phyloP scores from a whole-genome alignment of 345 rosid species.

The Barbarea vulgaris region DNA sequence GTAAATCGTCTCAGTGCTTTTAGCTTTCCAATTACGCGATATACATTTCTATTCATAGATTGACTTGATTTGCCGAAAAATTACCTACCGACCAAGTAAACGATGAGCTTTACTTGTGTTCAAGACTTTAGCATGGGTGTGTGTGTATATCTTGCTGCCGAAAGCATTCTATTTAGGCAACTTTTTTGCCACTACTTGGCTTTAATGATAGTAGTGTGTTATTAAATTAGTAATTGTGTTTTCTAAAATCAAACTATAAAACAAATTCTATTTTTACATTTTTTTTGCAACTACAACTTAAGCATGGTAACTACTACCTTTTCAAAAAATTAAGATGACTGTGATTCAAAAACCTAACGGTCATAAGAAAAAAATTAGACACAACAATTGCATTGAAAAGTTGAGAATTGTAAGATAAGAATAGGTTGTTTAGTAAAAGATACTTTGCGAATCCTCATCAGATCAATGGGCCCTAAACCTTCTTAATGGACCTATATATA shows the following conservation, averaged over 20 bases:
- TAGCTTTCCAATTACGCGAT: no score
- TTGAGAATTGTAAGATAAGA: not conserved
- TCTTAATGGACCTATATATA: not conserved
- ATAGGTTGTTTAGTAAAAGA: not conserved
- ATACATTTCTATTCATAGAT: no score
- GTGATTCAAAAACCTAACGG: not conserved
- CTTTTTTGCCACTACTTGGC: no score
- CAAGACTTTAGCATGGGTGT: no score
- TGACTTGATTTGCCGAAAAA: no score
- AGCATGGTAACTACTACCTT: not conserved
- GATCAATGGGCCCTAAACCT: not conserved
- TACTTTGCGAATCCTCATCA: not conserved
- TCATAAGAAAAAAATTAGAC: not conserved
- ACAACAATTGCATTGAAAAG: not conserved
- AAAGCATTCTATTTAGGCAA: no score
- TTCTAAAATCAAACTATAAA: not conserved
- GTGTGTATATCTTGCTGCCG: no score
- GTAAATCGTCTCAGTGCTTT: no score
- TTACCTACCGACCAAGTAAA: no score
- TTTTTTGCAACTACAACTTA: not conserved
- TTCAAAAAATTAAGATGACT: not conserved
- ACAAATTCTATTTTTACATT: not conserved
- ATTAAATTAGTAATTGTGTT: not conserved
- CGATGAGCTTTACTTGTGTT: no score
- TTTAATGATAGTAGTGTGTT: not conserved